phyloP scores from a whole-genome alignment of 805 yeast species.

The Brettanomyces bruxellensis region DNA sequence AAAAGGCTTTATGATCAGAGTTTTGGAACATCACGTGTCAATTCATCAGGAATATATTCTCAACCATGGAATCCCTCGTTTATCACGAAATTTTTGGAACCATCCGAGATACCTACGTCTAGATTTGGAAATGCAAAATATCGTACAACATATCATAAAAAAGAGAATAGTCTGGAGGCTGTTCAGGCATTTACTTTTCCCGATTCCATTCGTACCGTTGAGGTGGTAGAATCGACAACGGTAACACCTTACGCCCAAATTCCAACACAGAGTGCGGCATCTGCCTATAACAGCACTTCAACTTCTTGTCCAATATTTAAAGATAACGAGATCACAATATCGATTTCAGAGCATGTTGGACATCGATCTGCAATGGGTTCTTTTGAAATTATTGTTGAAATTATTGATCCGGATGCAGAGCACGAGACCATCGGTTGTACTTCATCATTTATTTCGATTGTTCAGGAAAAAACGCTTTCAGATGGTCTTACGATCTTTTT shows the following conservation, averaged over 20 bases:
- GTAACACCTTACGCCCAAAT: neutral
- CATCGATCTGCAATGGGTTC: constrained; percentile 33
- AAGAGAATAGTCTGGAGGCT: constrained; percentile 1
- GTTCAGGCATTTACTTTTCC: neutral
- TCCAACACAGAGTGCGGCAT: neutral
- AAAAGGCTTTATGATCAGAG: constrained; percentile 4
- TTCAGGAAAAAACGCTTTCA: constrained; percentile 28
- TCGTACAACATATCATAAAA: neutral
- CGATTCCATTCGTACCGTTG: neutral
- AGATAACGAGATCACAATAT: constrained; percentile 18
- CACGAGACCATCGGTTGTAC: constrained; percentile 39
- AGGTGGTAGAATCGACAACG: neutral
- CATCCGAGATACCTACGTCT: neutral
- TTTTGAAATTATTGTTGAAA: constrained; percentile 31
- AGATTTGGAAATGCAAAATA: neutral
- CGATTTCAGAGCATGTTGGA: constrained; percentile 15
- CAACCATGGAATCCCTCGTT: neutral
- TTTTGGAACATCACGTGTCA: neutral
- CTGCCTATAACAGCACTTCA: neutral
- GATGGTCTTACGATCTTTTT: constrained; percentile 31
- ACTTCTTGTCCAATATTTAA: constrained; percentile 22
- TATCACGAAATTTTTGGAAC: neutral
- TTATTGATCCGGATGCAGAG: constrained; percentile 30
- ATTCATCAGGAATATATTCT: neutral
- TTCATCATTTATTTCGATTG: constrained; percentile 40